Base-by-base conservation (phyloP, 148 eudicot genomes). In the Vaccinium macrocarpon region DNA sequence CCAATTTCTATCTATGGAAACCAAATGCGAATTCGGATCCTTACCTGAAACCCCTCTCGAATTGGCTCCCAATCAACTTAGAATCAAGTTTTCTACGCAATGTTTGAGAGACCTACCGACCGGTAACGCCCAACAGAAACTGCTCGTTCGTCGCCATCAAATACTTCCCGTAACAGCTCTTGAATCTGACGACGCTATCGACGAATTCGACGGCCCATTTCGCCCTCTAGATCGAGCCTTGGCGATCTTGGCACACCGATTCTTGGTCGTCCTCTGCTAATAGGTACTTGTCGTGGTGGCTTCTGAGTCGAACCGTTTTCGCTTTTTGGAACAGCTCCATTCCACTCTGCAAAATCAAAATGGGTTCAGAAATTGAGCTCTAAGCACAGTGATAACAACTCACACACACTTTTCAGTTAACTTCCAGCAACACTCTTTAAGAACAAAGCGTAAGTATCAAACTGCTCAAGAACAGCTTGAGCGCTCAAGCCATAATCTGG, bases 11-110 rank as follows among this genome's bases (percentile, higher is more conserved):
- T 15, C 19, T 16, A 1, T 19, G 61, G 21, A 56, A 56, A 56
- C 18, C 14, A 68, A 27, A 25, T 4, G 73, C 38, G 27, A 68
- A 68, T 27, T 68, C 1, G 18, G 73, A 12, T 27, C 73, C 84
- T 73, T 12, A 92, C 92, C 48, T 88, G 90, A 85, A 85, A 75
- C 16, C 97, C 98, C 1, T 92, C 97, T 76, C 92, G 88, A 0
- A 94, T 61, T 0, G 98, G 95, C 85, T 94, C 98, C 98, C 98
- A 96, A 62, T 96, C 96, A 2, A 93, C 85, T 93, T 88, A 0
- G 98, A 95, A 66, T 93, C 90, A 57, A 91, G 51, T 49, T 90
- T 86, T 7, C 62, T 84, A 0, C 96, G 96, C 56, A 88, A 0
- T 0, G 88, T 87, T 78, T 92, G 98, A 13, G 74, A 62, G 0